A percentile compares a stretch with the other conserved stretches of the same genome.
phyloP scores from a whole-genome alignment of 495 filamentous ascomycete genomes.

The Corynascus novoguineensis region DNA sequence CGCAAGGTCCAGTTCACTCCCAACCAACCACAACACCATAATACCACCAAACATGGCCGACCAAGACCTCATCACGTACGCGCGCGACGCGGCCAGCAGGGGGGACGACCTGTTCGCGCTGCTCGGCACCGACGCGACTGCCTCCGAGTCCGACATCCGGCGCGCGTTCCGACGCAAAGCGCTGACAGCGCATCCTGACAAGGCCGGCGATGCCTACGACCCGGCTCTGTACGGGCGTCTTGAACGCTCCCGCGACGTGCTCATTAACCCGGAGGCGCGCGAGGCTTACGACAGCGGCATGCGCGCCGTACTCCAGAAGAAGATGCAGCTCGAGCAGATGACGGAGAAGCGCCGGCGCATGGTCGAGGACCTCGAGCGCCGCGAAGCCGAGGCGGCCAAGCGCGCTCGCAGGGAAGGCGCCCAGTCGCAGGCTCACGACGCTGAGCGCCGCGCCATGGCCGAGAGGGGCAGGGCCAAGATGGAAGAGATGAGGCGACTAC shows the following conservation, averaged over 20 bases:
- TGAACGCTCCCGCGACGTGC: conserved; percentile 43
- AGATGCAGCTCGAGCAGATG: conserved; percentile 26
- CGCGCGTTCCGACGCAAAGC: conserved; percentile 42
- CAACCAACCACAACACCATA: background rate
- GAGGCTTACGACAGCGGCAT: conserved; percentile 39
- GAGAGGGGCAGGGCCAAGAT: conserved; percentile 25
- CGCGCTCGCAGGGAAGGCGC: conserved; percentile 16
- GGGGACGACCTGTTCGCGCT: conserved; percentile 44
- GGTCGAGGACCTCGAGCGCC: conserved; percentile 37
- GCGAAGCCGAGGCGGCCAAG: conserved; percentile 31
- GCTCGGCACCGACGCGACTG: conserved; percentile 36
- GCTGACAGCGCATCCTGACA: conserved; percentile 49
- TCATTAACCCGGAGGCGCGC: conserved; percentile 35
- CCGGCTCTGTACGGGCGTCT: conserved; percentile 42
- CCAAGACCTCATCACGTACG: conserved; percentile 37
- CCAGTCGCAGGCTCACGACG: background rate
- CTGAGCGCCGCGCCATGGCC: conserved; percentile 22
- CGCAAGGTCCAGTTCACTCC: background rate
- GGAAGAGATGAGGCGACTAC: conserved; percentile 33
- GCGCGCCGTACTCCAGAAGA: conserved; percentile 36
- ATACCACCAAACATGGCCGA: conserved; percentile 18
- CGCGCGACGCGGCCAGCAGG: conserved; percentile 37
- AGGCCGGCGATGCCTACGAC: conserved; percentile 42
- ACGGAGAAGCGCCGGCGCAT: conserved; percentile 29
- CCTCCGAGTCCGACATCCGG: conserved; percentile 40